Evolutionary conservation across 2,329 filamentous ascomycete genomes (phyloP).

Genomic region (Fusarium veterinarium): DNA sequence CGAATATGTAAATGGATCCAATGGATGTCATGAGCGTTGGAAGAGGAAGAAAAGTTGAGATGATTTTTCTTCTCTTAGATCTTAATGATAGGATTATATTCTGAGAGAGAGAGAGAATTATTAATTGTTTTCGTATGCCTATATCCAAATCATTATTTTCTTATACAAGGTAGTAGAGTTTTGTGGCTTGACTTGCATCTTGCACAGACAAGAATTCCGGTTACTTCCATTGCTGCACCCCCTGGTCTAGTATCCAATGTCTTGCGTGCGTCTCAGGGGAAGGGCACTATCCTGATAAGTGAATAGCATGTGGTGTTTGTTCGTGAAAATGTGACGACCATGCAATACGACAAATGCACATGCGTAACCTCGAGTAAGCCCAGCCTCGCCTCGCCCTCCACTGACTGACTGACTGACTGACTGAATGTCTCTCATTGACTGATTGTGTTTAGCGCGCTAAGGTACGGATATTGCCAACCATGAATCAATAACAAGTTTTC

Average conservation of each 20-base stretch:
- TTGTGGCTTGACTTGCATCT: neutral
- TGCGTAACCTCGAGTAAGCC: conserved; percentile 9
- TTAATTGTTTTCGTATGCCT: neutral
- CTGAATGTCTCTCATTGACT: neutral
- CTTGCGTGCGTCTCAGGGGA: conserved; percentile 22
- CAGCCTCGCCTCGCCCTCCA: conserved; percentile 7
- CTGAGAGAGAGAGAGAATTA: too few relatives aligned
- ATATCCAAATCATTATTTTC: neutral
- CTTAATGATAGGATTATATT: neutral
- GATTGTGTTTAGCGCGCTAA: neutral
- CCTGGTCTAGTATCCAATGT: neutral
- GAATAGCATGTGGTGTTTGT: conserved; percentile 23
- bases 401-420: neutral
- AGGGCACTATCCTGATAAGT: conserved; percentile 15
- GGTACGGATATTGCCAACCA: neutral
- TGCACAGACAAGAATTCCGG: neutral
- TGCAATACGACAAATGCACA: conserved; percentile 16
- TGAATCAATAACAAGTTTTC: neutral
- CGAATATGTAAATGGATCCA: conserved; percentile 4
- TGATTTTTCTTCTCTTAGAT: neutral
- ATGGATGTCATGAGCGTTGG: neutral
- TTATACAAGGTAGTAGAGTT: neutral
- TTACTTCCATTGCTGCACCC: neutral
- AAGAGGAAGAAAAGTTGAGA: neutral
- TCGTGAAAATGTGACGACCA: conserved; percentile 2